phyloP scores from a whole-genome alignment of 805 yeast species.

The Schwanniomyces pseudopolymorphus region DNA sequence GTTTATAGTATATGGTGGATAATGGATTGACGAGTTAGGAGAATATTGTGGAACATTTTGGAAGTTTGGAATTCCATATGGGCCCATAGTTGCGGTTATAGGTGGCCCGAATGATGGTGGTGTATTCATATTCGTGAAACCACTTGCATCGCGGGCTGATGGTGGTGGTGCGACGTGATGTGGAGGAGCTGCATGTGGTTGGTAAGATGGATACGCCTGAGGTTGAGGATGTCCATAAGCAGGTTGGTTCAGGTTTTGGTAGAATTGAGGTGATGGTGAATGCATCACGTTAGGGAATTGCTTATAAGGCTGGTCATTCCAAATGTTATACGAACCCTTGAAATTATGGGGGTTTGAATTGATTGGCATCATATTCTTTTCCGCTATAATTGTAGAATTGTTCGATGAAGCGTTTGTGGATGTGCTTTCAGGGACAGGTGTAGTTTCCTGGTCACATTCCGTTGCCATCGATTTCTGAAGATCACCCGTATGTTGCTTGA shows the following conservation, averaged over 20 bases:
- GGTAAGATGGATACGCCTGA: background rate
- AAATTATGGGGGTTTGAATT: background rate
- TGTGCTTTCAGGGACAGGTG: background rate
- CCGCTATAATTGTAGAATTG: background rate
- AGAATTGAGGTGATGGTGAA: background rate
- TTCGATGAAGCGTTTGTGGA: background rate
- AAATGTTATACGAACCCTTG: background rate
- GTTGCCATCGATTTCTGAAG: slow-evolving; percentile 9
- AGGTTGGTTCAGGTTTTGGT: background rate
- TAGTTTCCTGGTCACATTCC: background rate
- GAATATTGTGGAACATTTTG: slow-evolving; percentile 5
- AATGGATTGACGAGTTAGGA: background rate
- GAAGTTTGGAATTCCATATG: background rate
- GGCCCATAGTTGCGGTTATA: background rate
- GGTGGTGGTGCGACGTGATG: background rate
- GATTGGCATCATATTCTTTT: background rate
- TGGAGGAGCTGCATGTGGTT: background rate
- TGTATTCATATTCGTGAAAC: background rate
- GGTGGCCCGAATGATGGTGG: background rate
- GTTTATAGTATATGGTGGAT: background rate
- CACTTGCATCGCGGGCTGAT: background rate
- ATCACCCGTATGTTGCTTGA: slow-evolving; percentile 31
- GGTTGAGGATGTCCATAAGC: background rate
- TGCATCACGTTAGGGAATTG: background rate
- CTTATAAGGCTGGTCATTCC: background rate